A percentile compares a stretch with the other conserved stretches of the same genome.
These are phyloP conservation scores for Hemileccinum impolitum DNA, from an alignment of 768 basidiomycete species.

Conservation along the genomic window DNA sequence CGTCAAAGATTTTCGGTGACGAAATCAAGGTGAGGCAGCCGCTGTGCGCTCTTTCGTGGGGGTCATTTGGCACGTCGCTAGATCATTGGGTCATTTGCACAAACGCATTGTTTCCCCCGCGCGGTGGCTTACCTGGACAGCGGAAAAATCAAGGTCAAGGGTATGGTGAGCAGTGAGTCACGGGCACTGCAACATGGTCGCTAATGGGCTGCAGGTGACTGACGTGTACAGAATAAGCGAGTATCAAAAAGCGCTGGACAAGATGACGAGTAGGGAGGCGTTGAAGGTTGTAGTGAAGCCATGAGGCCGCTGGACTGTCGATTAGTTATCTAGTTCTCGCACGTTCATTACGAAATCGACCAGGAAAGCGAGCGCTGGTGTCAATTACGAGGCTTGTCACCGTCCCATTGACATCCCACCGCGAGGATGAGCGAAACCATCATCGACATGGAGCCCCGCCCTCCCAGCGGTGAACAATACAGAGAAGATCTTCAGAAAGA, in stretches of 20 bases:
- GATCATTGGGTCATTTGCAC: slow-evolving; percentile 87
- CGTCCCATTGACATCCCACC: neutral
- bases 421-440: slow-evolving; percentile 12
- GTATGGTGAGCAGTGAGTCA: slow-evolving; percentile 47
- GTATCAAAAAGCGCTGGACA: slow-evolving; percentile 65
- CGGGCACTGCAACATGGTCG: neutral
- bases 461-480: neutral
- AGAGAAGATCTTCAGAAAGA: slow-evolving; percentile 9
- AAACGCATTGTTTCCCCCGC: slow-evolving; percentile 82
- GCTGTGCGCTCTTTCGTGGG: neutral
- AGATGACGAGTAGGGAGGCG: slow-evolving; percentile 59
- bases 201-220: slow-evolving; percentile 25
- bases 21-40: slow-evolving; percentile 48
- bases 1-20: slow-evolving; percentile 69
- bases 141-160: slow-evolving; percentile 75
- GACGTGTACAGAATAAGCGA: slow-evolving; percentile 62
- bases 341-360: slow-evolving; percentile 9
- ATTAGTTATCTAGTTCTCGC: too few relatives aligned
- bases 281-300: slow-evolving; percentile 57
- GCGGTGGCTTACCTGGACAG: slow-evolving; percentile 82
- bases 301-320: slow-evolving; percentile 20
- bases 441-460: slow-evolving; percentile 8
- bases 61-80: slow-evolving; percentile 22
- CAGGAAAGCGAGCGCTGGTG: slow-evolving; percentile 6
- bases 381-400: neutral